phyloP scores from a whole-genome alignment of 2,329 filamentous ascomycete species.

The Pyrenophora graminea region DNA sequence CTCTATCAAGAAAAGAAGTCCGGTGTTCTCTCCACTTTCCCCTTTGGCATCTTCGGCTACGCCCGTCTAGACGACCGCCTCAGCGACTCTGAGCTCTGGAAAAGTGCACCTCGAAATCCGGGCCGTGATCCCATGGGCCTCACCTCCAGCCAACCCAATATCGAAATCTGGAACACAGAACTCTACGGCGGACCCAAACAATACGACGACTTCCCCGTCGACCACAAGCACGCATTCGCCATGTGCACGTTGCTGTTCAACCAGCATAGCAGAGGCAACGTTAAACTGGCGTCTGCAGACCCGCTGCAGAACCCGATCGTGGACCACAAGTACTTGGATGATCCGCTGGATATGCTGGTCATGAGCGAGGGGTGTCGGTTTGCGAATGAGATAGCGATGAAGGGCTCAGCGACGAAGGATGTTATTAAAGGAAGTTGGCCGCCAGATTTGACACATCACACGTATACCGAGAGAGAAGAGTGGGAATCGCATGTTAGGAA shows the following conservation, averaged over 20 bases:
- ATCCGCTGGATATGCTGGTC: slow-evolving; percentile 63
- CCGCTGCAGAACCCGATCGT: slow-evolving; percentile 59
- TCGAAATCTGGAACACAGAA: slow-evolving; percentile 67
- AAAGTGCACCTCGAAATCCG: slow-evolving; percentile 49
- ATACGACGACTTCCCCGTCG: slow-evolving; percentile 57
- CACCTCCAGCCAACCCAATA: slow-evolving; percentile 59
- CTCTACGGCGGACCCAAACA: slow-evolving; percentile 65
- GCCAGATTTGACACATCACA: slow-evolving; percentile 56
- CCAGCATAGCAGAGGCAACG: slow-evolving; percentile 60
- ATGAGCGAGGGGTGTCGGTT: slow-evolving; percentile 62
- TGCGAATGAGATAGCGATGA: slow-evolving; percentile 64
- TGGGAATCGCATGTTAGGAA: slow-evolving; percentile 63
- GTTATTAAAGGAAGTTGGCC: slow-evolving; percentile 67
- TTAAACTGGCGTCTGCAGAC: slow-evolving; percentile 56
- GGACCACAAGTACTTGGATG: slow-evolving; percentile 62
- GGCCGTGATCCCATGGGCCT: slow-evolving; percentile 66
- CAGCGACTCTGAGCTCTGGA: slow-evolving; percentile 60
- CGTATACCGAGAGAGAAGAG: slow-evolving; percentile 58
- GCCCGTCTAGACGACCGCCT: slow-evolving; percentile 66
- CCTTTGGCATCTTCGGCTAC: slow-evolving; percentile 66
- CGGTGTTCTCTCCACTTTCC: slow-evolving; percentile 64
- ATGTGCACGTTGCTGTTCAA: slow-evolving; percentile 63
- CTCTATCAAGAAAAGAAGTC: slow-evolving; percentile 63
- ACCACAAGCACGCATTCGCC: slow-evolving; percentile 61
- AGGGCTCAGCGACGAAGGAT: slow-evolving; percentile 61